Evolutionary conservation across 75 land plant species (phyloP).

Genomic region (Cryptomeria japonica): DNA sequence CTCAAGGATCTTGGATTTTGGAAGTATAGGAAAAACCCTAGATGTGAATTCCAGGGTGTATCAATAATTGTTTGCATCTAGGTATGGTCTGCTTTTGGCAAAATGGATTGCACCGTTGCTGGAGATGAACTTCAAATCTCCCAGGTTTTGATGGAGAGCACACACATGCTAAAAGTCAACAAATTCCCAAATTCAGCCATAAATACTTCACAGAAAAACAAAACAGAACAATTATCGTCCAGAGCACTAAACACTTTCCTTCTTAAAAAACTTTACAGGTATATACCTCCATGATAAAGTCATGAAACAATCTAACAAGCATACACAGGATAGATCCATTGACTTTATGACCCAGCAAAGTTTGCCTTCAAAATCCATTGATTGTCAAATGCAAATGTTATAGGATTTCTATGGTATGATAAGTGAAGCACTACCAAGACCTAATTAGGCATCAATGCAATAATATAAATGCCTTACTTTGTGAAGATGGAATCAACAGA

Average conservation of each 20-base stretch:
- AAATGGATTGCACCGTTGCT: background rate
- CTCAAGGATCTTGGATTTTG: too few species aligned
- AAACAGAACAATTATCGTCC: background rate
- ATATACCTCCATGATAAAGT: background rate
- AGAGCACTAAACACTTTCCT: background rate
- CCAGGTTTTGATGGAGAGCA: background rate
- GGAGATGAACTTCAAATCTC: background rate
- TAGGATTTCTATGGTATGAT: background rate
- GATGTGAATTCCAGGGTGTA: too few species aligned
- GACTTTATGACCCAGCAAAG: background rate
- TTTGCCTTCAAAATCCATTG: background rate
- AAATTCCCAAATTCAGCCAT: background rate
- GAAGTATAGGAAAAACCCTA: too few species aligned
- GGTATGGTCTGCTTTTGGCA: background rate
- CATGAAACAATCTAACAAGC: background rate
- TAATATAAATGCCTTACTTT: background rate
- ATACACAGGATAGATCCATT: background rate
- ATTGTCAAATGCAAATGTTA: background rate
- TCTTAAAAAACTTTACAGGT: background rate
- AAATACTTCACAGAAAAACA: background rate
- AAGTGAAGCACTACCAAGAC: background rate
- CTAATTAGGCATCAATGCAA: background rate
- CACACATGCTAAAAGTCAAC: background rate
- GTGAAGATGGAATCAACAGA: background rate
- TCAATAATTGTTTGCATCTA: background rate